Conservation (phyloP, 176 grass and related monocot species). For the Juncus inflexus region DNA sequence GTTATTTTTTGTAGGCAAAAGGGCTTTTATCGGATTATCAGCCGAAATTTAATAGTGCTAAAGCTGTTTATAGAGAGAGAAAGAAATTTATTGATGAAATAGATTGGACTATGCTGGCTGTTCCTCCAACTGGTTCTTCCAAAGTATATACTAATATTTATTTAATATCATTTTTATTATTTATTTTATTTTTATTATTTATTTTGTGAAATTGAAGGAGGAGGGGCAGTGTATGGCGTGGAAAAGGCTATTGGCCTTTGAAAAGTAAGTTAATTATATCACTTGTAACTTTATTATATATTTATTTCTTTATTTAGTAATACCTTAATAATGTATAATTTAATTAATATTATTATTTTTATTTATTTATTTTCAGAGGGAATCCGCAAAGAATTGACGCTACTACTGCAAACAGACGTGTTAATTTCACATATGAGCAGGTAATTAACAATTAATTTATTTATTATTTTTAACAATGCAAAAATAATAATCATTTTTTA, state of each 20-base stretch:
- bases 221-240: slow-evolving; percentile 84
- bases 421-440: slow-evolving; percentile 94
- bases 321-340: no score
- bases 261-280: slow-evolving; percentile 51
- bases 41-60: slow-evolving; percentile 96
- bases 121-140: slow-evolving; percentile 69
- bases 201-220: slow-evolving; percentile 41
- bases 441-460: slow-evolving; percentile 35
- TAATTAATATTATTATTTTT: neutral
- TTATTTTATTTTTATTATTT: slow-evolving; percentile 14
- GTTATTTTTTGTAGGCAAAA: slow-evolving; percentile 62
- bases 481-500: slow-evolving; percentile 1
- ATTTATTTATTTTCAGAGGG: slow-evolving; percentile 46
- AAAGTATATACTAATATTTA: slow-evolving; percentile 44
- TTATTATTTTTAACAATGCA: slow-evolving; percentile 9
- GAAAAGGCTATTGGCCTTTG: slow-evolving; percentile 87
- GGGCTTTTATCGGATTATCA: slow-evolving; percentile 94
- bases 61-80: slow-evolving; percentile 88
- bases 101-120: slow-evolving; percentile 85
- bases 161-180: neutral
- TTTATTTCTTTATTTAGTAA: no score
- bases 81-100: slow-evolving; percentile 95
- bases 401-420: slow-evolving; percentile 73
- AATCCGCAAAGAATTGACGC: slow-evolving; percentile 96
- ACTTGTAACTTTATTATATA: no score